Conservation (phyloP, 2,329 filamentous ascomycete species). For the Mycocentrospora acerina region DNA sequence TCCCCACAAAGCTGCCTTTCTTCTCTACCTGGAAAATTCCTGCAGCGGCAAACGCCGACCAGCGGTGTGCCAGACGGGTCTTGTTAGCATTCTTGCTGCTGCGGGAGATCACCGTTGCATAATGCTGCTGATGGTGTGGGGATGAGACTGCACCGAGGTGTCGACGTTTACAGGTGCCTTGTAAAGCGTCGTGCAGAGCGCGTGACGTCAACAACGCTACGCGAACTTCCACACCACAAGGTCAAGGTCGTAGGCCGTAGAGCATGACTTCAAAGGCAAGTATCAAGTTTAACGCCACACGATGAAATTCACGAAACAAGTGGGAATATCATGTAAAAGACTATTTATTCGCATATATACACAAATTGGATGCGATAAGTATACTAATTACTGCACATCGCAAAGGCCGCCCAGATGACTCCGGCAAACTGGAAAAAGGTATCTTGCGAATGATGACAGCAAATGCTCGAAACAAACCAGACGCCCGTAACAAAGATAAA, state of each 20-base stretch:
- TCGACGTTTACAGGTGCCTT: too few relatives aligned
- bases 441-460: conserved; percentile 38
- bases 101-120: conserved; percentile 12
- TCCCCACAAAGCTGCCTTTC: conserved; percentile 9
- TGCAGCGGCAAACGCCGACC: conserved; percentile 16
- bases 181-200: not conserved
- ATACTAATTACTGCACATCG: conserved; percentile 26
- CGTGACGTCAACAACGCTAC: too few relatives aligned
- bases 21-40: conserved; percentile 24
- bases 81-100: conserved; percentile 17
- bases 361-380: conserved; percentile 19
- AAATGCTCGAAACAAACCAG: conserved; percentile 17
- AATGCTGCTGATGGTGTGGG: conserved; percentile 5
- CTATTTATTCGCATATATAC: conserved; percentile 16
- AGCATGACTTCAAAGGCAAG: too few relatives aligned
- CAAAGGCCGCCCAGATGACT: conserved; percentile 36
- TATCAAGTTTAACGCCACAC: not conserved
- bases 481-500: conserved; percentile 1
- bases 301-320: not conserved
- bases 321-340: not conserved
- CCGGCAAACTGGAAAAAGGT: conserved; percentile 36
- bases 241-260: too few relatives aligned
- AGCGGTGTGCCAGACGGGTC: conserved; percentile 20
- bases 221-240: too few relatives aligned
- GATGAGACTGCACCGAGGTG: not conserved